phyloP scores from a whole-genome alignment of 768 basidiomycete species.

The Pseudohyphozyma bogoriensis region DNA sequence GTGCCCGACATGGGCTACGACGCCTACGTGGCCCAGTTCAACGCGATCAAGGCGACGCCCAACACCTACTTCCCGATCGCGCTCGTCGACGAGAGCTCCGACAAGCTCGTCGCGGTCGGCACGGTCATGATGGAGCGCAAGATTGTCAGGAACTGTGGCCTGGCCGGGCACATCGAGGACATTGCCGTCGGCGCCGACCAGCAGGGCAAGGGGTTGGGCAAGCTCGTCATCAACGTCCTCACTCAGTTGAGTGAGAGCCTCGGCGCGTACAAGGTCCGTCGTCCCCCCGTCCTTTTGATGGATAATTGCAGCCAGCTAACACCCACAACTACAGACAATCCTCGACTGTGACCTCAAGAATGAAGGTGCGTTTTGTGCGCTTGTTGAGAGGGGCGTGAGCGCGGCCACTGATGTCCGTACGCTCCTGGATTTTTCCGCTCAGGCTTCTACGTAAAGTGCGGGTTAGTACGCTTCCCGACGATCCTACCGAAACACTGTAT shows the following conservation, averaged over 20 bases:
- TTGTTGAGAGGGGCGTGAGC: not conserved
- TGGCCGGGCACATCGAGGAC: conserved; percentile 93
- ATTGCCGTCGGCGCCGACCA: conserved; percentile 80
- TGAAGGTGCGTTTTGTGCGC: conserved; percentile 64
- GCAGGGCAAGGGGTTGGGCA: conserved; percentile 86
- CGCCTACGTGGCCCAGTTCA: conserved; percentile 63
- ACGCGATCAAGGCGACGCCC: conserved; percentile 39
- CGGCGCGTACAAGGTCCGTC: conserved; percentile 71
- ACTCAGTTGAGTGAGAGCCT: conserved; percentile 67
- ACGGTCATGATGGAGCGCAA: conserved; percentile 85
- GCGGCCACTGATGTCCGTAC: not conserved
- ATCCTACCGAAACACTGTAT: rapidly evolving
- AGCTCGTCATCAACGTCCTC: conserved; percentile 75
- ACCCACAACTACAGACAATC: conserved; percentile 50
- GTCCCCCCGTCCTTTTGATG: not conserved
- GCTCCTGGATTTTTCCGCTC: not conserved
- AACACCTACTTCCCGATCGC: conserved; percentile 73
- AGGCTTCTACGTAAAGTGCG: conserved; percentile 98
- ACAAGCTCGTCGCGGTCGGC: conserved; percentile 74
- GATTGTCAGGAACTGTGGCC: conserved; percentile 74
- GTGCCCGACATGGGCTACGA: conserved; percentile 56
- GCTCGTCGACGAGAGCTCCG: conserved; percentile 59
- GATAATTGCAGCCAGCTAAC: not conserved
- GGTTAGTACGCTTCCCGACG: conserved; percentile 42
- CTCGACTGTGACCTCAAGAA: conserved; percentile 86